Base-by-base conservation (phyloP, 768 basidiomycete genomes). In the Baorangia bicolor region DNA sequence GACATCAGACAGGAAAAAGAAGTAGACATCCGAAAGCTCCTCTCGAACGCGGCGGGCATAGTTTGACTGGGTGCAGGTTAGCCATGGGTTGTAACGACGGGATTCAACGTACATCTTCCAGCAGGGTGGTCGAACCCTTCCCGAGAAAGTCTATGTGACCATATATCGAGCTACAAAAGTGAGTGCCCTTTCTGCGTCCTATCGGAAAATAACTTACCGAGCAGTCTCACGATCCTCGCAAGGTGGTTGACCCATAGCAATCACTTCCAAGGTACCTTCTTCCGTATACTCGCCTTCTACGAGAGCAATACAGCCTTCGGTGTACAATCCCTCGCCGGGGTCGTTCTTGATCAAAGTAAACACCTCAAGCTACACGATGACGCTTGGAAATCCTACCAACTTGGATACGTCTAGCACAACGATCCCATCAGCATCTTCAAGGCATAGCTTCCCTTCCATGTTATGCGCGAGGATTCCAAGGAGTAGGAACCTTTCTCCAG, bases 101-200 rank as follows among this genome's bases (percentile, higher is more conserved):
- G 25, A 21, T 47, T 13, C 45, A 42, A 71, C 85, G 51, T 64
- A 95, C 96, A 70, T 98, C 97, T 75, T 98, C 95, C 6, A 90
- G 74, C 21, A 94, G 72, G 2, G 95, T 93, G 2, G 94, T 90
- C 4, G 92, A 85, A 2, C 97, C 97, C 64, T 90, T 86, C n/a
- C 97, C 97, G 12, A 98, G 81, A 66, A 98, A 97, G 70, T 99
- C 97, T 30, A 98, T 87, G 67, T 98, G 97, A 0, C 95, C 97
- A 67, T 92, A 97, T 61, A 98, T 87, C 38, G 90, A 92, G 60
- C 94, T 95, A 66, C 11, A 40, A 46, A 35, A 39, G 53, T 64
- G 49, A 71, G 43, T 34, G 44, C 4, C 5, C 16, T 14, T 40
- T 33, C 34, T n/a, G n/a, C 13, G 21, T 28, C 27, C 35, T 18